Evolutionary conservation across 768 basidiomycete species (phyloP), one percentile per base, ranked within the genome.

Genomic region (Strobilomyces confusus): DNA sequence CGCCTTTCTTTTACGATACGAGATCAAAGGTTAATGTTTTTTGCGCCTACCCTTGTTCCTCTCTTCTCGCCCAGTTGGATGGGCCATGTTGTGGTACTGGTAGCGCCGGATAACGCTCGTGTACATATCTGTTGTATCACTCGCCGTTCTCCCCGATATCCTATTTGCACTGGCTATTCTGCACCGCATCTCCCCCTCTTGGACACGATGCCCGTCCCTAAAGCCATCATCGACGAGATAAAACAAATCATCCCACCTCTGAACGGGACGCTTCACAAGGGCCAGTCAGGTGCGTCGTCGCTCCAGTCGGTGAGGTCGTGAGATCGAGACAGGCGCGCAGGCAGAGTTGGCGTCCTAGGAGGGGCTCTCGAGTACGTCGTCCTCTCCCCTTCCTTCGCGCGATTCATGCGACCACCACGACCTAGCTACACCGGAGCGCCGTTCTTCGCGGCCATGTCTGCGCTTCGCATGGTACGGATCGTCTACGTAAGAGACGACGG

Each of bases 361-460:
- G 95, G 95, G 29, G 92, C 93, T 34, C 75, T 87, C 58, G 95
- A 98, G 95, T 97, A 61, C 71, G 89, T 67, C 48, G 5, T 26
- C 20, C 32, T 2, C 19, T n/a, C 2, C 2, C 14, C 34, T n/a
- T 4, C 36, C 34, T 9, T 52, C 1, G 8, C 20, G 14, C 40
- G 22, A 40, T 29, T 40, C 5, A 48, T 26, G n/a, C 46, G 32
- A 19, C 20, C 38, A 43, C 22, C 44, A 34, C n/a, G 15, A 15
- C 41, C 15, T 56, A 97, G 95, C 68, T 98, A 98, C 70, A 91
- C 95, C 0, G 97, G 97, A 15, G 97, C 97, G 19, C 97, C 97
- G 0, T 99, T 85, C 78, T 98, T 98, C 67, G 89, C 94, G 5
- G 85, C 92, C 33, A 92, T 97, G 62, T 86, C 95, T 4, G 90